Evolutionary conservation across 192 early-diverging fungal species (phyloP).

Genomic region (Rhizoclosmatium sp.): DNA sequence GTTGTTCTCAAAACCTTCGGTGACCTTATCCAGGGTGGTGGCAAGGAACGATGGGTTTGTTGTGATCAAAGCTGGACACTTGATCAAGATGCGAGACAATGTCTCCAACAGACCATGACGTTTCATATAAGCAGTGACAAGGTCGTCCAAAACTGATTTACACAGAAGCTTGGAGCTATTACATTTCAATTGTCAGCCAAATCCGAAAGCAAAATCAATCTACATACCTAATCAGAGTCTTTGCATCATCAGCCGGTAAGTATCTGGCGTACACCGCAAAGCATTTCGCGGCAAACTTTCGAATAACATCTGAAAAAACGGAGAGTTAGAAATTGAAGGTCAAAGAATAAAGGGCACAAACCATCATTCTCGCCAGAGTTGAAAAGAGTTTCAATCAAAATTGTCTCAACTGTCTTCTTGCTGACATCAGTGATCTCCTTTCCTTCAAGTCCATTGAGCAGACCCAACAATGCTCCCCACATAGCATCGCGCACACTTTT

Average conservation of each 20-base stretch:
- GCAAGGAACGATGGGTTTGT: not conserved
- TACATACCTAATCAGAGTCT: constrained; percentile 52
- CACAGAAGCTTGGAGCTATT: constrained; percentile 15
- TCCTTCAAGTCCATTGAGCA: constrained; percentile 64
- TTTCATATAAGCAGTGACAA: constrained; percentile 7
- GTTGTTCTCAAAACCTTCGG: constrained; percentile 22
- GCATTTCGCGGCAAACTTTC: constrained; percentile 65
- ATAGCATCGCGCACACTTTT: constrained; percentile 70
- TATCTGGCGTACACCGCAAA: constrained; percentile 67
- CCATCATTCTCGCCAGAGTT: constrained; percentile 56
- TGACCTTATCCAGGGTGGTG: not conserved
- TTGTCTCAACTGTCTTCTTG: constrained; percentile 62
- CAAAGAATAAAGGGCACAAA: constrained; percentile 1
- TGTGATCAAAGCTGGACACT: not conserved
- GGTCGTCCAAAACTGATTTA: constrained; percentile 20
- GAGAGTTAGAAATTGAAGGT: not conserved
- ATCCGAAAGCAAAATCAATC: constrained; percentile 14
- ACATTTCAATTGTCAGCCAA: not conserved
- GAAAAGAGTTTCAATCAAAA: constrained; percentile 69
- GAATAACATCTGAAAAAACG: constrained; percentile 51
- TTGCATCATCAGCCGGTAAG: constrained; percentile 56
- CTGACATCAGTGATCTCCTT: constrained; percentile 66
- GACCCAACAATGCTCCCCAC: constrained; percentile 76
- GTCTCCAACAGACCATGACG: constrained; percentile 31
- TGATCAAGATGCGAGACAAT: constrained; percentile 22